These are phyloP conservation scores for Apiotrichum laibachii DNA, from an alignment of 1,284 basidiomycete genomes.

Conservation along the genomic window DNA sequence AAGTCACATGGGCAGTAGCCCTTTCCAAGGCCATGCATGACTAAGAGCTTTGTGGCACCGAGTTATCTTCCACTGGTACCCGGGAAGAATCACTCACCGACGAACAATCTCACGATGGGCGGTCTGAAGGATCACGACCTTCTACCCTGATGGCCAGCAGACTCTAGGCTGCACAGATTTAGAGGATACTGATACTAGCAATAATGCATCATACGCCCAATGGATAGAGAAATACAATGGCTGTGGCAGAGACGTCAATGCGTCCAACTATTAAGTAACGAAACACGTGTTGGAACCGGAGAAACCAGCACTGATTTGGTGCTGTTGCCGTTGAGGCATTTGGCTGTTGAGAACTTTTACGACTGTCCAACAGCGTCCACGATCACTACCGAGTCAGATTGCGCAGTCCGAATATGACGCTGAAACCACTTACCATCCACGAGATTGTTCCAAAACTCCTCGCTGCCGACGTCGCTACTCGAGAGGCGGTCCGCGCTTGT, in stretches of 20 bases:
- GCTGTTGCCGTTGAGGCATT: background rate
- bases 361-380: background rate
- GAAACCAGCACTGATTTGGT: background rate
- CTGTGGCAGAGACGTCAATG: background rate
- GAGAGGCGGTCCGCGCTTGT: background rate
- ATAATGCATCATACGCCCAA: background rate
- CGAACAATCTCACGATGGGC: too few relatives aligned
- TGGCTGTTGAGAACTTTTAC: background rate
- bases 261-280: background rate
- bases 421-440: conserved; percentile 32
- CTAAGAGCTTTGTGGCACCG: too few relatives aligned
- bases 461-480: conserved; percentile 24
- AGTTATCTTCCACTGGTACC: too few relatives aligned
- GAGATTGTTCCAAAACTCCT: conserved; percentile 37
- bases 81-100: too few relatives aligned
- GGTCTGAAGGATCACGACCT: background rate
- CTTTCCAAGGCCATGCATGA: too few relatives aligned
- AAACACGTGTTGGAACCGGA: too few relatives aligned
- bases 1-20: too few relatives aligned
- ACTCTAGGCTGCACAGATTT: too few relatives aligned
- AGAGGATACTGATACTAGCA: background rate
- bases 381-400: background rate
- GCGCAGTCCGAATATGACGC: background rate
- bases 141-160: too few relatives aligned
- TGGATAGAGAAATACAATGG: background rate